phyloP scores from a whole-genome alignment of 495 filamentous ascomycete genomes.

The Penicillium waksmanii region DNA sequence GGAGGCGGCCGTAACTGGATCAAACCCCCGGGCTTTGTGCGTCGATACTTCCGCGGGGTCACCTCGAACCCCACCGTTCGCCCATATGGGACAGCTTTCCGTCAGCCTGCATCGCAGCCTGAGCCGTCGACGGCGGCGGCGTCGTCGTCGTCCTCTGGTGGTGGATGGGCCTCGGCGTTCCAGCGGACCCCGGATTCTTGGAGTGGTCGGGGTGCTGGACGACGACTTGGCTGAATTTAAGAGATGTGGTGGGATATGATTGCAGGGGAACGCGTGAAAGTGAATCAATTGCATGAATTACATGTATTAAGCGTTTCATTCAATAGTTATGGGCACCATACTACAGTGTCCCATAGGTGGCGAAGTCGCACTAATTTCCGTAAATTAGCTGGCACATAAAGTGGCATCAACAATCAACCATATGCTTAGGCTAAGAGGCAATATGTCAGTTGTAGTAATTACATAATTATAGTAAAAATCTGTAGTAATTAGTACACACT shows the following conservation, averaged over 20 bases:
- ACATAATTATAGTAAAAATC: too few relatives aligned
- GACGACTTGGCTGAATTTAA: slow-evolving; percentile 58
- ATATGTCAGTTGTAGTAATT: too few relatives aligned
- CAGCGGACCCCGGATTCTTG: slow-evolving; percentile 49
- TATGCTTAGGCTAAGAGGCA: too few relatives aligned
- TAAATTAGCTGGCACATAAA: too few relatives aligned
- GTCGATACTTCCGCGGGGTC: slow-evolving; percentile 59
- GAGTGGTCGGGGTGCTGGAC: slow-evolving; percentile 67
- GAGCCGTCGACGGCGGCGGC: slow-evolving; percentile 21
- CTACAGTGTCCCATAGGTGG: too few relatives aligned
- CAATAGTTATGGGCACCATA: too few relatives aligned
- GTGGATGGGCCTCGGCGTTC: slow-evolving; percentile 39
- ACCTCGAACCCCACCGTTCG: slow-evolving; percentile 32
- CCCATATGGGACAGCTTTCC: slow-evolving; percentile 64
- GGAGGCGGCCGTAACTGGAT: slow-evolving; percentile 76
- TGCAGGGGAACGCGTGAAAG: too few relatives aligned
- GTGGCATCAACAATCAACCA: too few relatives aligned
- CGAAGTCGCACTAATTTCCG: too few relatives aligned
- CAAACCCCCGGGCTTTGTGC: slow-evolving; percentile 67
- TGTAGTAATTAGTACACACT: too few relatives aligned
- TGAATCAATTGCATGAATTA: too few relatives aligned
- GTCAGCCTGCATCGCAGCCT: slow-evolving; percentile 25
- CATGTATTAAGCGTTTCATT: too few relatives aligned
- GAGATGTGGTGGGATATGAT: neutral
- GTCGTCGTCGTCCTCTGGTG: slow-evolving; percentile 25